Percentiles rank a stretch among this genome's conserved stretches.
These are phyloP conservation scores for Alternaria rosae DNA, from an alignment of 2,329 filamentous ascomycete genomes.

Conservation along the genomic window DNA sequence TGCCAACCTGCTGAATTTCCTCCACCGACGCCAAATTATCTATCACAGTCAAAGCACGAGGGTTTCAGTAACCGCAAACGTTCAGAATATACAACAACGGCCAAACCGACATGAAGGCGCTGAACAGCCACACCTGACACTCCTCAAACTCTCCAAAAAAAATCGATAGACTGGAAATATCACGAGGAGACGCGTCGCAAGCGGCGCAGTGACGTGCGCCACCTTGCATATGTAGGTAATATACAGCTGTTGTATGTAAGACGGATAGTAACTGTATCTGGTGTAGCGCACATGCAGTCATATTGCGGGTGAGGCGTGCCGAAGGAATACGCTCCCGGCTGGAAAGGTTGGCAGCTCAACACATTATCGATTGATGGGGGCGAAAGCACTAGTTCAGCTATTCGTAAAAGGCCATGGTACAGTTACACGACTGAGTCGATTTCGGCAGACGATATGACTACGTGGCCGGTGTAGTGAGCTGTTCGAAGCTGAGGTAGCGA, in stretches of 20 bases:
- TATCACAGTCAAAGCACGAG: background rate
- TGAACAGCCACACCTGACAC: background rate
- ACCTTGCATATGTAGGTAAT: constrained; percentile 15
- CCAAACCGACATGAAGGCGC: too few species aligned
- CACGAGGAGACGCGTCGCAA: background rate
- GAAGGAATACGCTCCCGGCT: background rate
- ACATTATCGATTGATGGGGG: background rate
- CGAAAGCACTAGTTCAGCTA: background rate
- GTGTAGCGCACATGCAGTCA: constrained; percentile 8
- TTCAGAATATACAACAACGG: background rate
- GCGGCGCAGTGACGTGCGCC: constrained; percentile 7
- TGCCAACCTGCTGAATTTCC: background rate
- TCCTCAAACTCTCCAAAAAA: background rate
- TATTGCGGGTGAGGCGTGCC: constrained; percentile 19
- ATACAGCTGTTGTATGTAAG: constrained; percentile 9
- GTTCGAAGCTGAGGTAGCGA: background rate
- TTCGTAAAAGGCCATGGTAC: background rate
- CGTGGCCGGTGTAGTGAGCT: background rate
- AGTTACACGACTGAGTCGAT: background rate
- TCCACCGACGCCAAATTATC: background rate
- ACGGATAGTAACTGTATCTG: background rate
- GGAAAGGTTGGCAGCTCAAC: background rate
- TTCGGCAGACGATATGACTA: background rate
- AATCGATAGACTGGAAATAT: background rate
- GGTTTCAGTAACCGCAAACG: background rate